Base-by-base conservation (phyloP, 2,329 filamentous ascomycete genomes). In the Corinectria fuckeliana region DNA sequence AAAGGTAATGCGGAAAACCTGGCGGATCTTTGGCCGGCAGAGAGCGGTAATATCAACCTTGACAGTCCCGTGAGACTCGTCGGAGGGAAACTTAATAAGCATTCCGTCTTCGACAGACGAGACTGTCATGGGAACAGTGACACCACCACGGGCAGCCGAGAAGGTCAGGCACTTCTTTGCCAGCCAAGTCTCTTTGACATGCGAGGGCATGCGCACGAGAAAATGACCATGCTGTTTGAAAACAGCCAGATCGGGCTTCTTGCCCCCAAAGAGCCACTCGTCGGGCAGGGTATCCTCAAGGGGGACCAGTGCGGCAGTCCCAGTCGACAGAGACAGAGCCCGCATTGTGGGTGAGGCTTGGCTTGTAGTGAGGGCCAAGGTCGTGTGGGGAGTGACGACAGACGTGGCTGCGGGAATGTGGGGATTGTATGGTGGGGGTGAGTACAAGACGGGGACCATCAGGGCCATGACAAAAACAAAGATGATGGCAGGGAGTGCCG, bases 1-100 rank as follows among this genome's bases (percentile, higher is more conserved):
- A 71, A 89, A 87, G 70, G 88, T 82, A 26, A 89, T 75, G 36
- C 82, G 80, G 70, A 88, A 85, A 0, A 82, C 83, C 74, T 88
- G 85, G 67, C 85, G 85, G 62, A 88, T 79, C 71, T 81, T 84
- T 21, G 87, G 87, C 61, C 83, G 84, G 55, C 81, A 84, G 13
- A 80, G 85, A 1, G 86, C 86, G 54, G 82, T 77, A 32, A 90
- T 80, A 2, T 82, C 81, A 42, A 90, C 78, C 52, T 84, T 84
- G 50, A 89, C 72, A 34, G 85, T 72, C 28, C 87, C 87, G 60
- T 85, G 75, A 5, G 85, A 83, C 60, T 89, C 85, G 23, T 80
- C 78, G 25, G 75, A 76, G 4, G 81, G 77, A 25, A 88, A 78
- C 58, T 82, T 78, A 21, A 86, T 77, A 16, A 85, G 65, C 36